Base-by-base conservation (phyloP, 768 basidiomycete species). In the Tephrocybe sp. region DNA sequence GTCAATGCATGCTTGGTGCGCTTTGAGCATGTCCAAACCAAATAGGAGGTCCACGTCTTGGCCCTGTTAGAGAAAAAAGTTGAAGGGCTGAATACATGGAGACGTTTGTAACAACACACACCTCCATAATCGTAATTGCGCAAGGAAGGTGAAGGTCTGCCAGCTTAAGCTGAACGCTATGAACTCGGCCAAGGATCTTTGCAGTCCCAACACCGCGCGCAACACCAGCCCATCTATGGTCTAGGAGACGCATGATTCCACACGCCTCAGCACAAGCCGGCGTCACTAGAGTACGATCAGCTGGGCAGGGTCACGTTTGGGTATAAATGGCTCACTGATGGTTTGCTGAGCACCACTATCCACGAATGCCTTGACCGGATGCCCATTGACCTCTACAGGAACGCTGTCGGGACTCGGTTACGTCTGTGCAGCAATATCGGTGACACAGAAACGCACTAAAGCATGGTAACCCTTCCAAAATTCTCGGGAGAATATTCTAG, bases 11-110 rank as follows among this genome's bases (percentile, higher is more conserved):
- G 94, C 96, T 64, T 97, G 94, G 66, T 98, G 91, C 0, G 94
- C 90, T 69, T 93, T 98, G 54, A 98, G 83, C 97, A 98, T 98
- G 77, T 99, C 97, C n/a, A 99, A 79, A 6, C 97, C 97, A 36
- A 99, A 86, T 3, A 99, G 75, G n/a, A 99, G 83, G 63, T 98
- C 96, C 40, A 98, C 93, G 51, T 90, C 86, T 26, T 86, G 83
- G 32, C 94, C 94, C 90, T 93, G 51, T 18, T 14, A 20, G 25
- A 24, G 30, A 32, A 32, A 23, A 47, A 34, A 21, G 12, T 39
- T 37, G 20, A 43, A 23, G 15, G 2, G 23, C 45, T n/a, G n/a
- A 17, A 34, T 48, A 45, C 36, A 23, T 48, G 1, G 21, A 32
- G n/a, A 7, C 48, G 32, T 17, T 5, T 26, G 18, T 32, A 25